Evolutionary conservation across 148 eudicot species (phyloP).

Genomic region (Rhododendron henanense): DNA sequence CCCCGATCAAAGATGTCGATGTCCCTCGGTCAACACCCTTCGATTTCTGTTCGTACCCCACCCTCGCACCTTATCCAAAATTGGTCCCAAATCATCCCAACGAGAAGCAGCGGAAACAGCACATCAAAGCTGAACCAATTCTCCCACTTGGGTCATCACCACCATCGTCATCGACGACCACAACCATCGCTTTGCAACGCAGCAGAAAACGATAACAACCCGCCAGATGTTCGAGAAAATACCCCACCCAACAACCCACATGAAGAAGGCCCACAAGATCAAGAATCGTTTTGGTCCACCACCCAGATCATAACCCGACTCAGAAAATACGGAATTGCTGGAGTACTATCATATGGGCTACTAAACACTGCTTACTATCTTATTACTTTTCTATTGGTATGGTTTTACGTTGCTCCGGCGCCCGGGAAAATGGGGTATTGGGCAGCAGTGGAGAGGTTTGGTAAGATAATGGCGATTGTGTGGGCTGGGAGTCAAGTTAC

Average conservation of each 20-base stretch:
- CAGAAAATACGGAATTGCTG: slow-evolving; percentile 19
- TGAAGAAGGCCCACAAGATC: not conserved
- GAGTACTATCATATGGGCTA: slow-evolving; percentile 19
- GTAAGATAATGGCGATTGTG: slow-evolving; percentile 95
- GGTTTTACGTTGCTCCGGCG: slow-evolving; percentile 70
- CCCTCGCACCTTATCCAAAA: not conserved
- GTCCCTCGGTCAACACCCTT: not conserved
- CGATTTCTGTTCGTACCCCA: not conserved
- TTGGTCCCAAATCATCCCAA: not conserved
- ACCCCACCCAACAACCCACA: not conserved
- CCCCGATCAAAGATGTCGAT: not conserved
- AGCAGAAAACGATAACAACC: not conserved
- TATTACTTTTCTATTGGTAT: slow-evolving; percentile 13
- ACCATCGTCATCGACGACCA: not conserved
- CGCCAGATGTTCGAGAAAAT: not conserved
- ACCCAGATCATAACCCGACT: slow-evolving; percentile 14
- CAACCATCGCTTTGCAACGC: not conserved
- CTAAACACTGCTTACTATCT: slow-evolving; percentile 22
- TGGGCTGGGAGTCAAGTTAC: slow-evolving; percentile 99
- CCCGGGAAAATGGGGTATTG: slow-evolving; percentile 84
- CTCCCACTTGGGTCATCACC: not conserved
- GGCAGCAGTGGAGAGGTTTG: slow-evolving; percentile 73
- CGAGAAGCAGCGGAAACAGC: not conserved
- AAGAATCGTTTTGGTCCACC: not conserved
- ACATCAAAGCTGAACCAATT: not conserved